A percentile compares a stretch with the other conserved stretches of the same genome.
phyloP scores from a whole-genome alignment of 305 asterid genomes.

The Fraxinus greggii region DNA sequence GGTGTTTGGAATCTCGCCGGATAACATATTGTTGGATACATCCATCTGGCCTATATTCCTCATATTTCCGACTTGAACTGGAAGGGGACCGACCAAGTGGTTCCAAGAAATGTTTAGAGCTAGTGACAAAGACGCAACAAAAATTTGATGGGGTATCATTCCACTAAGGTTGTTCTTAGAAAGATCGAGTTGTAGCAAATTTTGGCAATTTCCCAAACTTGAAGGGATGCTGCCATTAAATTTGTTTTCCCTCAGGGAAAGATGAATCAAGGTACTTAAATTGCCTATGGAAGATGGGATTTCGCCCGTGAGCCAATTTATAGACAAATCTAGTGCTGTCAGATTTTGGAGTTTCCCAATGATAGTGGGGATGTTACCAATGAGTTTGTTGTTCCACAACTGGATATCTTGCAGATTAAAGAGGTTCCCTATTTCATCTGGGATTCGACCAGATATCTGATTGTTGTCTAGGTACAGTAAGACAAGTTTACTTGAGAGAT shows the following conservation, averaged over 20 bases:
- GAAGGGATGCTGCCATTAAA: conserved; percentile 18
- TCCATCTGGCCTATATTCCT: conserved; percentile 21
- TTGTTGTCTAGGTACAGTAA: conserved; percentile 9
- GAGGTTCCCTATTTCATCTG: conserved; percentile 20
- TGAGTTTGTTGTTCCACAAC: conserved; percentile 23
- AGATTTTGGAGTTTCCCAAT: conserved; percentile 21
- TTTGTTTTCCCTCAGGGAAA: conserved; percentile 10
- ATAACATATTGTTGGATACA: conserved; percentile 25
- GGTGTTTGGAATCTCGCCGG: conserved; percentile 27
- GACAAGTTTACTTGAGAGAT: conserved; percentile 19
- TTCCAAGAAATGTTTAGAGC: conserved; percentile 25
- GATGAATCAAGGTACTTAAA: conserved; percentile 1
- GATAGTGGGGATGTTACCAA: conserved; percentile 24
- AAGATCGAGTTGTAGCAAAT: conserved; percentile 20
- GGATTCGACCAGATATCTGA: conserved; percentile 24
- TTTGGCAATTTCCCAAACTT: conserved; percentile 21
- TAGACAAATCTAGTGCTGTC: conserved; percentile 8
- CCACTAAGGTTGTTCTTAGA: conserved; percentile 18
- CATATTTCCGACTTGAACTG: conserved; percentile 23
- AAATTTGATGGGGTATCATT: conserved; percentile 27
- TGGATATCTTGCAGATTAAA: conserved; percentile 17
- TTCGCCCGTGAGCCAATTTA: conserved; percentile 20
- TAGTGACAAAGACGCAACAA: conserved; percentile 20
- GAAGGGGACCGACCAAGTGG: conserved; percentile 24
- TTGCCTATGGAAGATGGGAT: conserved; percentile 28